Evolutionary conservation across 345 rosid species (phyloP), one percentile per base, ranked within the genome.

Genomic region (Excoecaria agallocha): DNA sequence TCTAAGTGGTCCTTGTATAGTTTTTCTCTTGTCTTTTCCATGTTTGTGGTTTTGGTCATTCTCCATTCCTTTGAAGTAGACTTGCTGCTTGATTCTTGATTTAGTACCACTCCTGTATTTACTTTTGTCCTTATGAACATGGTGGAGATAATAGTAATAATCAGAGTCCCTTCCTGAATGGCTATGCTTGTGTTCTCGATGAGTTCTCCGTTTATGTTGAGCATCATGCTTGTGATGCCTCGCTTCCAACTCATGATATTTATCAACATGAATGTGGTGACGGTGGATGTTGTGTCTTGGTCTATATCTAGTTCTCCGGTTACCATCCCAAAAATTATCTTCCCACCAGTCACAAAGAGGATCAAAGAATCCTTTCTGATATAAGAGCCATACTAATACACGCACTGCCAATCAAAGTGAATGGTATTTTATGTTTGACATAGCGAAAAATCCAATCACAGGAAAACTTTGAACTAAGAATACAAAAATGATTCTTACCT

Each of bases 301-400:
- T 20, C 19, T 63, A 51, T 80, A 59, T 61, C 78, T 70, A 64
- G 24, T 51, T 73, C 60, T 71, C 43, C 76, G 70, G 50, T 80
- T 69, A 59, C 78, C 72, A 51, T 52, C 66, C 76, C 45, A 68
- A 78, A 84, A 83, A 77, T 84, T 86, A 76, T 93, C 93, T 69
- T 91, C 96, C 85, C 89, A 93, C 97, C 94, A 91, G 74, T 91
- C 94, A 78, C 86, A 88, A 71, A 90, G 73, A 74, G 91, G 92
- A 80, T 95, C 95, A 60, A 93, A 91, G 60, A 90, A 79, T 74
- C 98, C 97, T 76, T 95, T 90, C 70, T 91, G 96, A 79, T 91
- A 97, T 78, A 95, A 84, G 75, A 92, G 91, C 97, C 98, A 94
- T 7, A 85, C 75, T 45, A 90, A 79, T 57, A 94, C 97, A 48